phyloP scores from a whole-genome alignment of 306 rosid species.

The Vachellia pachyceras region DNA sequence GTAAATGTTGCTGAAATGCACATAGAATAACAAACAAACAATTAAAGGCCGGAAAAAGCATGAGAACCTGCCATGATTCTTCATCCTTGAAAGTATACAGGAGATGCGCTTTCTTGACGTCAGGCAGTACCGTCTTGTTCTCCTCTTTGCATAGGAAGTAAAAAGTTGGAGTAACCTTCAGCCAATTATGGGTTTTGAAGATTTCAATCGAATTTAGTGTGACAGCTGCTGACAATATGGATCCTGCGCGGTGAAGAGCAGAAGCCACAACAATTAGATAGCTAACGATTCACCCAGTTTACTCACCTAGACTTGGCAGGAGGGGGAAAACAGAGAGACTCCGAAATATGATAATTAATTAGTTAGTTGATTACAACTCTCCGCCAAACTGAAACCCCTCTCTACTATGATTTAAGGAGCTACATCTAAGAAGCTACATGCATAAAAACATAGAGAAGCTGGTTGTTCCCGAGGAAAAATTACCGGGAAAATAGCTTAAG shows the following conservation, averaged over 20 bases:
- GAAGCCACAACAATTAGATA: background rate
- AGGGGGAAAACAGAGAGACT: background rate
- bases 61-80: slow-evolving; percentile 94
- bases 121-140: slow-evolving; percentile 62
- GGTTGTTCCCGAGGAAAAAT: slow-evolving; percentile 15
- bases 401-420: background rate
- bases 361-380: background rate
- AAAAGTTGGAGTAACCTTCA: slow-evolving; percentile 59
- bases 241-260: slow-evolving; percentile 48
- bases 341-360: background rate
- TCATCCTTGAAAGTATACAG: slow-evolving; percentile 69
- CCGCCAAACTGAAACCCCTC: background rate
- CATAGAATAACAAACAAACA: background rate
- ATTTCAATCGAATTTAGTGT: slow-evolving; percentile 71
- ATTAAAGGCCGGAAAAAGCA: background rate
- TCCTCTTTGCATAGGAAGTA: slow-evolving; percentile 78
- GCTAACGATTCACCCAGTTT: background rate
- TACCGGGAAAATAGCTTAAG: slow-evolving; percentile 64
- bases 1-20: background rate
- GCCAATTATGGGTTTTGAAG: slow-evolving; percentile 66
- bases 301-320: background rate
- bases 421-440: background rate
- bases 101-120: slow-evolving; percentile 58
- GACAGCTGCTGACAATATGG: slow-evolving; percentile 58
- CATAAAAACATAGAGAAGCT: background rate